Base-by-base conservation (phyloP, 306 rosid genomes). In the Pyrus pyrifolia region DNA sequence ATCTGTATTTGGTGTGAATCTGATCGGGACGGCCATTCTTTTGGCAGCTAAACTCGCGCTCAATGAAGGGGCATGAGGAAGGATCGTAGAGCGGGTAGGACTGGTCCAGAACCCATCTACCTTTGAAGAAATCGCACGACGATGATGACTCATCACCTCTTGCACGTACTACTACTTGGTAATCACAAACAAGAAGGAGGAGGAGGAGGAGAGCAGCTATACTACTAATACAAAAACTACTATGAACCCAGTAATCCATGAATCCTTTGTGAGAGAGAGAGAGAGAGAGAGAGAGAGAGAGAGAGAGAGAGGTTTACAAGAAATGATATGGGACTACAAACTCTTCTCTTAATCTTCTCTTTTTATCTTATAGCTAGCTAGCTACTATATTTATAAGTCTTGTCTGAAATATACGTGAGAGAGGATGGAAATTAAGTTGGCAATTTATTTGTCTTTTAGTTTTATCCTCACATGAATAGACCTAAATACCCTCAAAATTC, bases 1-100 rank as follows among this genome's bases (percentile, higher is more conserved):
- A 95, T 74, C 91, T 81, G 79, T 81, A 95, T 63, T 83, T 85
- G 73, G 93, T 84, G 82, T 81, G 89, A 52, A 79, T 58, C 61
- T 52, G 86, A 70, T 95, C 98, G 0, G 92, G 91, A 4, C 98
- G 92, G 68, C 97, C 97, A 81, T 95, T 95, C 52, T 55, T 71
- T 65, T 78, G 69, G 80, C 98, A 95, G 76, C 84, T 80, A 81
- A 92, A 95, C 92, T 92, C 98, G 2, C 78, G 80, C 83, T 89
- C 86, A 11, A 95, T 80, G 82, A 95, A 95, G 3, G 91, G 92
- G 75, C 98, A 95, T 45, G 73, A 57, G 22, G 70, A 78, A 2
- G 91, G 77, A 6, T 70, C 30, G 74, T 95, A 95, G 1, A 85
- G 77, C 6, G 97, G 98, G 86, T 89, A 92, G 2, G 88, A 76